Percentiles rank a stretch among this genome's conserved stretches.
Evolutionary conservation across 306 rosid genomes (phyloP).

Genomic region (Trifolium fragiferum): DNA sequence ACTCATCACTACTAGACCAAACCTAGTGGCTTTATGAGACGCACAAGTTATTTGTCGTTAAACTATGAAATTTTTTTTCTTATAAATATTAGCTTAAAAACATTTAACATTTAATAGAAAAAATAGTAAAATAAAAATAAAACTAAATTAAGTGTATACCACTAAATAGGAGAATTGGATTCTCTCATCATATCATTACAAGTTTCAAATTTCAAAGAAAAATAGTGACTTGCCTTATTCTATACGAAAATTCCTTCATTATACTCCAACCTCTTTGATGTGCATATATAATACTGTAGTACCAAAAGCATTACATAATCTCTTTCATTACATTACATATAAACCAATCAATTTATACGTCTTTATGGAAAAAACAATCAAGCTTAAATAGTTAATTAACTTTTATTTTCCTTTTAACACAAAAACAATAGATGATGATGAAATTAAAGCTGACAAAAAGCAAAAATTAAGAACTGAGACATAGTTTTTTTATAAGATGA

Average conservation of each 20-base stretch:
- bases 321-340: conserved; percentile 29
- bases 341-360: conserved; percentile 40
- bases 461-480: conserved; percentile 37
- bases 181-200: conserved; percentile 43
- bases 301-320: conserved; percentile 38
- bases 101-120: conserved; percentile 3
- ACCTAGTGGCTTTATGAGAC: too few species aligned
- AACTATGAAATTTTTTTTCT: too few species aligned
- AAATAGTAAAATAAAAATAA: not conserved
- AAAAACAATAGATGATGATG: conserved; percentile 29
- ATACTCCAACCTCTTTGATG: conserved; percentile 16
- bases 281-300: conserved; percentile 16
- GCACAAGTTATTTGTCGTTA: too few species aligned
- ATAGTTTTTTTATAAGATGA: conserved; percentile 36
- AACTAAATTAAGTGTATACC: conserved; percentile 16
- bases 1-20: too few species aligned
- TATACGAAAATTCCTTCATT: conserved; percentile 41
- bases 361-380: conserved; percentile 2
- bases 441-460: conserved; percentile 44
- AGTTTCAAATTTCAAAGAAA: conserved; percentile 42
- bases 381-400: not conserved
- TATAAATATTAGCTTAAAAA: too few species aligned
- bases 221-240: conserved; percentile 38
- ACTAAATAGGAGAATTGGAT: conserved; percentile 54
- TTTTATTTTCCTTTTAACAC: not conserved